Evolutionary conservation across 768 basidiomycete genomes (phyloP).

Genomic region (Lenzites betulinus): DNA sequence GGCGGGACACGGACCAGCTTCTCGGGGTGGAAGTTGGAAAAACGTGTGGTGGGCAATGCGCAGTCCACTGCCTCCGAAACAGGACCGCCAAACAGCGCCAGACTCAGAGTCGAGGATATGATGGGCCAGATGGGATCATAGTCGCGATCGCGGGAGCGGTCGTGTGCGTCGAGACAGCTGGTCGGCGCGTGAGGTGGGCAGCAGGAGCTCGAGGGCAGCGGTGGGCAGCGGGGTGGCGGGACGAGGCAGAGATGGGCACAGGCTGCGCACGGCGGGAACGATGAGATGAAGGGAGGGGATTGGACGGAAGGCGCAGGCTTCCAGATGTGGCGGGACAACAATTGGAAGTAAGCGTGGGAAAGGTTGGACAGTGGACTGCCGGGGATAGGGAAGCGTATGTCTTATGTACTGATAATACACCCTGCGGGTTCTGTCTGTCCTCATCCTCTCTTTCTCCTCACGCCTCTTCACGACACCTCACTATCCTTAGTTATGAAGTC

Average conservation of each 20-base stretch:
- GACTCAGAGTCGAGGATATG: not conserved
- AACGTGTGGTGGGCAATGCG: slow-evolving; percentile 6
- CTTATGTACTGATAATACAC: slow-evolving; percentile 27
- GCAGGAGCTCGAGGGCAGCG: not conserved
- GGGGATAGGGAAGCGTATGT: slow-evolving; percentile 7
- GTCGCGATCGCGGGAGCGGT: not conserved
- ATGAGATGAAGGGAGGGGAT: slow-evolving; percentile 15
- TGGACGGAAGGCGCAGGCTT: slow-evolving; percentile 7
- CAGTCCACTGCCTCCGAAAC: slow-evolving; percentile 10
- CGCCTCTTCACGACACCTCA: slow-evolving; percentile 29
- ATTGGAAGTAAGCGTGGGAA: slow-evolving; percentile 23
- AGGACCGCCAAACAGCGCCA: not conserved
- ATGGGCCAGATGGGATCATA: slow-evolving; percentile 7
- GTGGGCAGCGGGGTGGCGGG: not conserved
- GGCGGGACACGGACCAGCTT: not conserved
- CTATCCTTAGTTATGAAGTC: slow-evolving; percentile 64
- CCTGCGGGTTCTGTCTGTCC: slow-evolving; percentile 8
- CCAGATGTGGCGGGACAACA: slow-evolving; percentile 16
- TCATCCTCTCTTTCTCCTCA: slow-evolving; percentile 28
- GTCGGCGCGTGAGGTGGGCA: no score
- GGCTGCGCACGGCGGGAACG: slow-evolving; percentile 3
- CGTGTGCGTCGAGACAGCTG: no score
- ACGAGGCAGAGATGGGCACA: not conserved
- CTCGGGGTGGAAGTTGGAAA: not conserved
- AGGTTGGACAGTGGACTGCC: slow-evolving; percentile 3